phyloP scores from a whole-genome alignment of 192 early-diverging fungal genomes.

The Podila minutissima region DNA sequence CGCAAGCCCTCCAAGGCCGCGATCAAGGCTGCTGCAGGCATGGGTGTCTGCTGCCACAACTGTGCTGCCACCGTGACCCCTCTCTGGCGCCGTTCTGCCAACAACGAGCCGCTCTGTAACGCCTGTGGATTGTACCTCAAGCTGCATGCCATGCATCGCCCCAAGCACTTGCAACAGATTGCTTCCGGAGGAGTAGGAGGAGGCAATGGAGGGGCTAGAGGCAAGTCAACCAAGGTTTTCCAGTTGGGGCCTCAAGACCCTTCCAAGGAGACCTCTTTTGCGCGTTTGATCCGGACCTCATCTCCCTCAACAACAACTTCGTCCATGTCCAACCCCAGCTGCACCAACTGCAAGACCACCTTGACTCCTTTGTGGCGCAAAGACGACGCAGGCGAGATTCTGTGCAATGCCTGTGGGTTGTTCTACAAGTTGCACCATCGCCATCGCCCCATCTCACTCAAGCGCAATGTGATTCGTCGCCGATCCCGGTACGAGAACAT shows the following conservation, averaged over 20 bases:
- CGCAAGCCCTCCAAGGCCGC: slow-evolving; percentile 52
- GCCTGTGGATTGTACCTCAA: slow-evolving; percentile 91
- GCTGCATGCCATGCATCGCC: slow-evolving; percentile 44
- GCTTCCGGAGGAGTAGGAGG: not conserved
- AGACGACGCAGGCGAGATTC: slow-evolving; percentile 56
- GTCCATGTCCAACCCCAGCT: slow-evolving; percentile 56
- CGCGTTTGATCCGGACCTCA: not conserved
- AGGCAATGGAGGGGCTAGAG: not conserved
- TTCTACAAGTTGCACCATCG: slow-evolving; percentile 67
- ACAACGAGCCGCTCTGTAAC: slow-evolving; percentile 93
- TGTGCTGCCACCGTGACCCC: slow-evolving; percentile 88
- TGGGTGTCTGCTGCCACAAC: slow-evolving; percentile 66
- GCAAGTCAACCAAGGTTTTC: slow-evolving; percentile 12
- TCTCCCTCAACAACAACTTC: slow-evolving; percentile 52
- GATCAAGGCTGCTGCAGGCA: slow-evolving; percentile 48
- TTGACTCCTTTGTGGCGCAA: slow-evolving; percentile 97
- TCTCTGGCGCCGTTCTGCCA: slow-evolving; percentile 90
- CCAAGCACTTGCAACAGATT: slow-evolving; percentile 39
- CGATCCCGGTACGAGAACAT: slow-evolving; percentile 61
- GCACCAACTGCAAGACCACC: slow-evolving; percentile 81
- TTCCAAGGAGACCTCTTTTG: not conserved
- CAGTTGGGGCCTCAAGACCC: no score
- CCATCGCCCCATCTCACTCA: slow-evolving; percentile 61
- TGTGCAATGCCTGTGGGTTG: slow-evolving; percentile 64
- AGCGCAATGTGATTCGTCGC: slow-evolving; percentile 61